Evolutionary conservation across 805 yeast genomes (phyloP), one percentile per base, ranked within the genome.

Genomic region (Komagataella ulmi): DNA sequence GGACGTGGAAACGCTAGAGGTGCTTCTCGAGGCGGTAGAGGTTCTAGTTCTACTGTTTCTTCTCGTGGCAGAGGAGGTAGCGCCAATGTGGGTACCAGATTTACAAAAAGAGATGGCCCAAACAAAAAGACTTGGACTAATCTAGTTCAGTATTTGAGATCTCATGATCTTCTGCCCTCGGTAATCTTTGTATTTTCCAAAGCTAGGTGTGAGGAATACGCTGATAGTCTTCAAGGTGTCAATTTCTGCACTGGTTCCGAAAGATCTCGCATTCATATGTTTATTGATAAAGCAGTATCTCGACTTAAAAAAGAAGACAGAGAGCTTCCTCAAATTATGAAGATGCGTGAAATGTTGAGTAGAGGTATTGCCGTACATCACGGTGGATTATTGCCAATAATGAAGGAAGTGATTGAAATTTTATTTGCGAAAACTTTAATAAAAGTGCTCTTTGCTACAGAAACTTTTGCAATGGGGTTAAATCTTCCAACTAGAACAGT

Each of bases 391-490:
- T 68, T 90, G 53, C 98, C 98, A 0, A 90, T 90, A 45, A 95
- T 90, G 24, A 90, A 90, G 61, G 98, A 90, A 62, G 80, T 88
- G 48, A 90, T 90, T 56, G 99, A 93, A 66, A 90, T 93, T 52
- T 68, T 93, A 49, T 93, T 93, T 69, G 82, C 97, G 0, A 83
- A 80, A 58, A 83, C 95, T 0, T 72, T 91, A 50, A 86, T 93
- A 47, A 90, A 89, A 65, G 93, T 91, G 1, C 70, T 93, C 50
- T 93, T 93, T 70, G 98, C 99, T 0, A 93, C 99, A 0, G 99
- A 93, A 66, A 93, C 99, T 0, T 91, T 93, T 73, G 98, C 99
- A 6, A 93, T 93, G 98, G 99, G 99, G 12, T 76, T 93, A 63
- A 93, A 93, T 63, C 72, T 93, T 61, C 99, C 99, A 10, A 91